These are phyloP conservation scores for Cladorrhinum samala DNA, from an alignment of 495 filamentous ascomycete genomes.

Conservation along the genomic window DNA sequence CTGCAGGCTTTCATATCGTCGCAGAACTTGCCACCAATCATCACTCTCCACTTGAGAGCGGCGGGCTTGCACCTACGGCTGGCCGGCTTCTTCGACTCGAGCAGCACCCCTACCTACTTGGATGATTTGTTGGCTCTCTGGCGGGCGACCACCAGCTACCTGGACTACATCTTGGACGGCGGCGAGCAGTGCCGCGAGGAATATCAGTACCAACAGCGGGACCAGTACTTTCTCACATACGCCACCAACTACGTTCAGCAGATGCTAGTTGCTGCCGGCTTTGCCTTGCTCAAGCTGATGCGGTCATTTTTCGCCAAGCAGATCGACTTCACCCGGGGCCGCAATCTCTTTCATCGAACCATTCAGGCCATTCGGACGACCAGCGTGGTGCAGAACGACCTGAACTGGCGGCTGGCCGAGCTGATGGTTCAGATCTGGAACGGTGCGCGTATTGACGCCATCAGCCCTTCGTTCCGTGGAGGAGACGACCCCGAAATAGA, in stretches of 20 bases:
- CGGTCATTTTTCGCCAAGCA: conserved; percentile 72
- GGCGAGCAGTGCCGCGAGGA: conserved; percentile 21
- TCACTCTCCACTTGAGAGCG: conserved; percentile 68
- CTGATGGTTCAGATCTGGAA: conserved; percentile 92
- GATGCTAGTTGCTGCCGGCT: conserved; percentile 85
- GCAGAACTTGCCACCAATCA: conserved; percentile 49
- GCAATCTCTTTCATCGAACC: conserved; percentile 65
- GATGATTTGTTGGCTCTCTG: conserved; percentile 73
- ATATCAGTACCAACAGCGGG: conserved; percentile 25
- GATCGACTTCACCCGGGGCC: conserved; percentile 70
- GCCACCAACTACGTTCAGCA: conserved; percentile 84
- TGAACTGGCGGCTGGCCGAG: conserved; percentile 79
- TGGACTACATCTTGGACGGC: conserved; percentile 63
- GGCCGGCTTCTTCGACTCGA: conserved; percentile 83
- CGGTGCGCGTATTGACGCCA: conserved; percentile 53
- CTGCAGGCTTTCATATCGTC: conserved; percentile 47
- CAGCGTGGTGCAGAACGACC: conserved; percentile 75
- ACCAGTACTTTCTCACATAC: conserved; percentile 54
- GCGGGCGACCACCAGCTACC: conserved; percentile 65
- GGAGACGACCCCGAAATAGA: conserved; percentile 48
- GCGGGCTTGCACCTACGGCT: conserved; percentile 78
- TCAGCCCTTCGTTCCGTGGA: conserved; percentile 31
- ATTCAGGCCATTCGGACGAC: conserved; percentile 71
- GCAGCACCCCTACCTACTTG: conserved; percentile 64
- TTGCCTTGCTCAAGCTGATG: conserved; percentile 76